These are phyloP conservation scores for Paramyrothecium roridum DNA, from an alignment of 2,329 filamentous ascomycete species.

Conservation along the genomic window DNA sequence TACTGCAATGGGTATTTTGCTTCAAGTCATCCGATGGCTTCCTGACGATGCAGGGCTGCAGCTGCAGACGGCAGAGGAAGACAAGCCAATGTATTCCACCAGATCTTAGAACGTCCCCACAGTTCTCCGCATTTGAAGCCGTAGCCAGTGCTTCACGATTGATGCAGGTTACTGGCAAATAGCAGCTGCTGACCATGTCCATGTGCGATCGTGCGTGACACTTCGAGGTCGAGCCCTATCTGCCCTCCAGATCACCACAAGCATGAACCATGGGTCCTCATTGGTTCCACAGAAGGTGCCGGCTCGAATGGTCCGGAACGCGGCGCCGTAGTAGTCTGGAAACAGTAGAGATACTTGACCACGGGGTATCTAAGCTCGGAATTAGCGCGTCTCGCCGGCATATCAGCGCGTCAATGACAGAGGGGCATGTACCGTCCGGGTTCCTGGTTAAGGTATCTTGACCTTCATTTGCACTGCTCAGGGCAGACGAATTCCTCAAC, in stretches of 20 bases:
- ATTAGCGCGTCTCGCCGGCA: background rate
- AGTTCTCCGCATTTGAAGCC: too few species aligned
- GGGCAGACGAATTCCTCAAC: background rate
- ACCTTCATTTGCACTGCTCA: background rate
- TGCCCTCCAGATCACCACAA: constrained; percentile 22
- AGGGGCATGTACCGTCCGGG: background rate
- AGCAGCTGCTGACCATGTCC: background rate
- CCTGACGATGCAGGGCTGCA: background rate
- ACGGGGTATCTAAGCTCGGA: background rate
- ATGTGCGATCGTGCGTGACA: background rate
- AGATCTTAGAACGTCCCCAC: too few species aligned
- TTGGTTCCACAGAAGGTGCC: constrained; percentile 16
- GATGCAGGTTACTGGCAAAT: background rate
- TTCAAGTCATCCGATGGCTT: background rate
- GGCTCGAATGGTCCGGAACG: background rate
- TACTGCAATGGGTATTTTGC: background rate
- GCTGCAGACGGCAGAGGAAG: too few species aligned
- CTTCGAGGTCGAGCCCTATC: constrained; percentile 9
- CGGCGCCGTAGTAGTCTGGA: constrained; percentile 3
- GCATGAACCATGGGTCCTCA: constrained; percentile 13
- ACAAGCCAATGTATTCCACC: too few species aligned
- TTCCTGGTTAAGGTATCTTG: background rate
- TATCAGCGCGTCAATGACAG: background rate
- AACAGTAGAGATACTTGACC: background rate
- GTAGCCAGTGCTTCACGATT: too few species aligned